Conservation (phyloP, 352 stramenopile genomes). For the Globisporangium megalacanthum region DNA sequence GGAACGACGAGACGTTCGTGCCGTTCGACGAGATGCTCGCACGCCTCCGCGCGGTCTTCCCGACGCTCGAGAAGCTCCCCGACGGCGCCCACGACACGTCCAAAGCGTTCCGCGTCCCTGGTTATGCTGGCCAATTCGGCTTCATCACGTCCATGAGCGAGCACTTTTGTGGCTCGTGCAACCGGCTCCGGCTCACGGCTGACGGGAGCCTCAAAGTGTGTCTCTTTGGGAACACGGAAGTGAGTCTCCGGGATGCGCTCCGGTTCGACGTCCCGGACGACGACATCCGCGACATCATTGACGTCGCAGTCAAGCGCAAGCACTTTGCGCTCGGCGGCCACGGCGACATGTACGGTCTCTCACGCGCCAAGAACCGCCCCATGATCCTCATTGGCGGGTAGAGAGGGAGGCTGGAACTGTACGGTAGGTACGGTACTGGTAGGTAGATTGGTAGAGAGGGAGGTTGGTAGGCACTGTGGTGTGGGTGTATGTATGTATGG, state of each 20-base stretch:
- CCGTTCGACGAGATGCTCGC: slow-evolving; percentile 91
- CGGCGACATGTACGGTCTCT: slow-evolving; percentile 83
- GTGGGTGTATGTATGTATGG: too few species aligned
- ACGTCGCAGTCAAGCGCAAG: slow-evolving; percentile 90
- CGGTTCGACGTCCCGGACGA: slow-evolving; percentile 67
- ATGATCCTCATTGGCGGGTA: slow-evolving; percentile 98
- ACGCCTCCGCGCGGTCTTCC: slow-evolving; percentile 36
- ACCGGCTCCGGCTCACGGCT: slow-evolving; percentile 94
- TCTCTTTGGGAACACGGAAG: slow-evolving; percentile 93
- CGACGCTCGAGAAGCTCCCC: slow-evolving; percentile 41
- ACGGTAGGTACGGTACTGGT: too few species aligned
- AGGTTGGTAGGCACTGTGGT: too few species aligned
- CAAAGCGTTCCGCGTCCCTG: slow-evolving; percentile 88
- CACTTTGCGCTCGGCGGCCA: slow-evolving; percentile 93
- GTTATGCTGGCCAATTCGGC: slow-evolving; percentile 73
- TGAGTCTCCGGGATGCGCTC: slow-evolving; percentile 91
- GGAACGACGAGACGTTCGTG: slow-evolving; percentile 91
- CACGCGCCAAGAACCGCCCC: slow-evolving; percentile 85
- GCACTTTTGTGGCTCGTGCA: slow-evolving; percentile 97
- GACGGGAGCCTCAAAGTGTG: slow-evolving; percentile 96
- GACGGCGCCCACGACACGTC: slow-evolving; percentile 93
- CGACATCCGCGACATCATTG: slow-evolving; percentile 87
- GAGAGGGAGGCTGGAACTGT: background rate
- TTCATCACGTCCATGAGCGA: slow-evolving; percentile 99
- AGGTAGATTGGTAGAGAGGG: too few species aligned